Evolutionary conservation across 2,329 filamentous ascomycete genomes (phyloP).

Genomic region (Paracamarosporium sp.): DNA sequence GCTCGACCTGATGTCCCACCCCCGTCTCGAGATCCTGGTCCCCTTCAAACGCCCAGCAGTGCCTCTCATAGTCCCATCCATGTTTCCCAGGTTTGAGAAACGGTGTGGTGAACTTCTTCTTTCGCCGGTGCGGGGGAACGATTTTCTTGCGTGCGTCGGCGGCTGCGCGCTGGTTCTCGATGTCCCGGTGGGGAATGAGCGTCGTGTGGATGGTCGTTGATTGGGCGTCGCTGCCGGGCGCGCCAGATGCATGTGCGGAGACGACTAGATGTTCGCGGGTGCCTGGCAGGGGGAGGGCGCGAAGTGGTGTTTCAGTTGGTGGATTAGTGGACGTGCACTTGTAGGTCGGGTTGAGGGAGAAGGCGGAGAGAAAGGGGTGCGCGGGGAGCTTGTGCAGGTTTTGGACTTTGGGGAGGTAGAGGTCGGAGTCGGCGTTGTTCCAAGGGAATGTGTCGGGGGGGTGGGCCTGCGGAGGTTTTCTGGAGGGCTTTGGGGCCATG

Average conservation of each 20-base stretch:
- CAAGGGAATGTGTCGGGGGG: not conserved
- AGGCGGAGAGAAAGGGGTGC: not conserved
- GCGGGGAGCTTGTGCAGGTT: not conserved
- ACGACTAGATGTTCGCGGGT: not conserved
- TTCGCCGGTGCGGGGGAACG: not conserved
- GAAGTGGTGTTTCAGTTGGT: not conserved
- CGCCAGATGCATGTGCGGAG: not conserved
- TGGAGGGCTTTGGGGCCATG: not conserved
- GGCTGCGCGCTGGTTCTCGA: not conserved
- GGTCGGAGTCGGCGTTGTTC: not conserved
- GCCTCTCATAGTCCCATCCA: constrained; percentile 22
- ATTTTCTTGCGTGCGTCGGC: not conserved
- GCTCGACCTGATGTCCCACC: constrained; percentile 27
- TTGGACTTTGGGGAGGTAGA: not conserved
- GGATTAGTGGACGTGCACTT: not conserved
- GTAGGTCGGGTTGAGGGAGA: not conserved
- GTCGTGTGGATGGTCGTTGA: not conserved
- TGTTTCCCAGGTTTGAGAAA: constrained; percentile 32
- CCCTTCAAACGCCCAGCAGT: constrained; percentile 13
- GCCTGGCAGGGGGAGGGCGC: not conserved
- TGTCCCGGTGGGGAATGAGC: not conserved
- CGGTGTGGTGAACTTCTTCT: not conserved
- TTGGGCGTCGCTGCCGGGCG: not conserved
- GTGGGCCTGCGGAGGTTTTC: not conserved
- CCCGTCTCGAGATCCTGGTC: constrained; percentile 27